A percentile compares a stretch with the other conserved stretches of the same genome.
Conservation (phyloP, 768 basidiomycete genomes). For the Kwoniella dejecticola region DNA sequence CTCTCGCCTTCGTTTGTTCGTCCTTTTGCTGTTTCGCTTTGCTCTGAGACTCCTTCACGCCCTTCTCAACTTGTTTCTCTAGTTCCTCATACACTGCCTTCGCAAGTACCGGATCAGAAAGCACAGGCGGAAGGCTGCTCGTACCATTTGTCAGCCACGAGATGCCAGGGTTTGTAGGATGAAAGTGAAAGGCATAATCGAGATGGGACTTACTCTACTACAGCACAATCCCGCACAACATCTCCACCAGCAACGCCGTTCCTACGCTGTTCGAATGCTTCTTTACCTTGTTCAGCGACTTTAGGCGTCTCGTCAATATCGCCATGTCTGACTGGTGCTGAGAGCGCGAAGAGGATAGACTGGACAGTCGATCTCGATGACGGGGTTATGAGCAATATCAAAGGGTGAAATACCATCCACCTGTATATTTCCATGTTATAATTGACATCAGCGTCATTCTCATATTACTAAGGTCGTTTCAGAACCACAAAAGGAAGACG, state of each 20-base stretch:
- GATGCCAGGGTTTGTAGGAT: not conserved
- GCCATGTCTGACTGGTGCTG: constrained; percentile 48
- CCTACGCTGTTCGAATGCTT: constrained; percentile 16
- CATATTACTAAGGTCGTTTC: not conserved
- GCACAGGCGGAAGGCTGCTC: constrained; percentile 36
- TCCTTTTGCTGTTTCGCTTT: not conserved
- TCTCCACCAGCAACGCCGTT: constrained; percentile 43
- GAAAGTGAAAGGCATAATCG: not conserved
- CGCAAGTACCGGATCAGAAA: constrained; percentile 35
- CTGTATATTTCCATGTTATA: constrained; percentile 54
- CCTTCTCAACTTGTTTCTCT: constrained; percentile 44
- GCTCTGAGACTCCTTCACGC: constrained; percentile 29
- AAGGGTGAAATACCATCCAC: constrained; percentile 68
- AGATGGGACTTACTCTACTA: constrained; percentile 38
- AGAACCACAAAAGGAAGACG: constrained; percentile 37
- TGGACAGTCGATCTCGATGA: constrained; percentile 68
- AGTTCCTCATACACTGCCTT: constrained; percentile 40
- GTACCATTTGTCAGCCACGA: not conserved
- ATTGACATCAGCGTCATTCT: constrained; percentile 13
- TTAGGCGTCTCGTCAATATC: constrained; percentile 19
- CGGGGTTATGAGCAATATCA: constrained; percentile 71
- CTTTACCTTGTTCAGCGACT: constrained; percentile 18
- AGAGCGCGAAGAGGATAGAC: constrained; percentile 75
- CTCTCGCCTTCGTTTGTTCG: not conserved
- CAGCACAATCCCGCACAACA: constrained; percentile 43